A percentile compares a stretch with the other conserved stretches of the same genome.
phyloP scores from a whole-genome alignment of 2,329 filamentous ascomycete species.

The Capronia coronata region DNA sequence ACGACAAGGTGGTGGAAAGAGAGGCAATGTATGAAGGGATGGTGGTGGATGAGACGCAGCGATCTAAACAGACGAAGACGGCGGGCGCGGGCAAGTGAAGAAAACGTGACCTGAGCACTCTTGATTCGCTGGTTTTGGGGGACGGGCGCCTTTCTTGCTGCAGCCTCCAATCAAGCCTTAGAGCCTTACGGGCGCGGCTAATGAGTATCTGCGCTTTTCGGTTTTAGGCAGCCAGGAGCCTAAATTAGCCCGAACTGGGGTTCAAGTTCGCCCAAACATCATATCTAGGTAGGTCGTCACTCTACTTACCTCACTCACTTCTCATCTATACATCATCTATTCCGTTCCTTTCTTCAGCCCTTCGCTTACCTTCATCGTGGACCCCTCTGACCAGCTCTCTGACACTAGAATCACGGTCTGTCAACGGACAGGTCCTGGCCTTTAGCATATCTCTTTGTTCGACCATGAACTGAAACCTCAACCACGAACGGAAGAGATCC shows the following conservation, averaged over 20 bases:
- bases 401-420: neutral
- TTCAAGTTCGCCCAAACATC: too few relatives aligned
- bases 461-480: constrained; percentile 7
- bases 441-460: neutral
- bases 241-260: constrained; percentile 6
- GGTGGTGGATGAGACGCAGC: constrained; percentile 1
- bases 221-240: constrained; percentile 3
- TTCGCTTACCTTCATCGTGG: too few relatives aligned
- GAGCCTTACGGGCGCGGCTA: neutral
- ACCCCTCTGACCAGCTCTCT: too few relatives aligned
- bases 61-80: constrained; percentile 13
- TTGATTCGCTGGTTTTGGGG: neutral
- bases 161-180: neutral
- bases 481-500: constrained; percentile 19
- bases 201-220: too few relatives aligned
- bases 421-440: neutral
- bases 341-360: neutral
- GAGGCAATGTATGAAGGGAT: constrained; percentile 4
- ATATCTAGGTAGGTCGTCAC: too few relatives aligned
- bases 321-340: neutral
- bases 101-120: constrained; percentile 12
- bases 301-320: too few relatives aligned
- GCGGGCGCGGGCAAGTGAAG: constrained; percentile 10
- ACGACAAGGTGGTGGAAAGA: constrained; percentile 2
- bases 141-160: neutral